These are phyloP conservation scores for Aspergillus sp. DNA, from an alignment of 2,329 filamentous ascomycete species.

Conservation along the genomic window DNA sequence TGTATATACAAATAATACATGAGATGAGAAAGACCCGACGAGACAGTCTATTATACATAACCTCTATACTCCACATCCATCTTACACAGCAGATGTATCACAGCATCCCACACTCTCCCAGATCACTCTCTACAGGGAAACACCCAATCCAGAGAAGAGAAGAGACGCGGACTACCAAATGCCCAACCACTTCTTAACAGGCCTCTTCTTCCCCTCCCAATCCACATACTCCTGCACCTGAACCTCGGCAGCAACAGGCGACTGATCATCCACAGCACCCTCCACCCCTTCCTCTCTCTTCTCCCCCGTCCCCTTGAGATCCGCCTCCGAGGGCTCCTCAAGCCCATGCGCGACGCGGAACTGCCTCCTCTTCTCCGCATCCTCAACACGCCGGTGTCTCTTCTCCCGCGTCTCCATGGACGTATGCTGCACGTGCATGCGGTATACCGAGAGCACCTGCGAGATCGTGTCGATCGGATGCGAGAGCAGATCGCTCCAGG, in stretches of 20 bases:
- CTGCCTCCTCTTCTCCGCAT: constrained; percentile 82
- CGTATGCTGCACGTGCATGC: constrained; percentile 74
- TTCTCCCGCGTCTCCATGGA: constrained; percentile 71
- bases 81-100: neutral
- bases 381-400: constrained; percentile 75
- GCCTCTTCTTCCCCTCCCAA: constrained; percentile 52
- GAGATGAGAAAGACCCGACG: constrained; percentile 26
- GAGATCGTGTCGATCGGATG: constrained; percentile 71
- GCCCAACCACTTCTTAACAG: constrained; percentile 80
- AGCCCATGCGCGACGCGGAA: constrained; percentile 87
- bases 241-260: constrained; percentile 43
- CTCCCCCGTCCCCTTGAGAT: constrained; percentile 26
- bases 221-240: constrained; percentile 35
- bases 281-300: constrained; percentile 41
- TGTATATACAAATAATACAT: constrained; percentile 27
- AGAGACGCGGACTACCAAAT: constrained; percentile 64
- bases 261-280: constrained; percentile 39
- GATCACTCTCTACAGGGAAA: neutral
- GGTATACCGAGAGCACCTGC: constrained; percentile 72
- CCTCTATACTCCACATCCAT: neutral
- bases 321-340: constrained; percentile 51
- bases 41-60: constrained; percentile 20
- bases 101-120: neutral
- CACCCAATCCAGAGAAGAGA: neutral
- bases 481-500: constrained; percentile 67